phyloP scores from a whole-genome alignment of 768 basidiomycete genomes.

The Collybiopsis confluens region DNA sequence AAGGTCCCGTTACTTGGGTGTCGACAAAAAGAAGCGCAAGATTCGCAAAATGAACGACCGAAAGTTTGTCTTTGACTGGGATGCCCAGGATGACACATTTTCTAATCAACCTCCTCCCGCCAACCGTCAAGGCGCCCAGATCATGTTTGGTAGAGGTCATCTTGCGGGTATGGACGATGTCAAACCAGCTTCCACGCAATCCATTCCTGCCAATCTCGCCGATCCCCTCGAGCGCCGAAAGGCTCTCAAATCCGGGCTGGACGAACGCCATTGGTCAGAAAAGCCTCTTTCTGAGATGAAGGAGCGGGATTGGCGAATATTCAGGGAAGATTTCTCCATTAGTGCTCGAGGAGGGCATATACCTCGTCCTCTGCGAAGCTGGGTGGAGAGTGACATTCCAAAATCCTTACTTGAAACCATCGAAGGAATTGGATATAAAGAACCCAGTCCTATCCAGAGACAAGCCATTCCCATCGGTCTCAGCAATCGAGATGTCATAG shows the following conservation, averaged over 20 bases:
- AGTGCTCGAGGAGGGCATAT: slow-evolving; percentile 90
- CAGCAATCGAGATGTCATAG: slow-evolving; percentile 95
- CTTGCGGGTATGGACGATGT: slow-evolving; percentile 83
- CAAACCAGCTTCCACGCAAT: slow-evolving; percentile 27
- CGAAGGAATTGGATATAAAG: slow-evolving; percentile 91
- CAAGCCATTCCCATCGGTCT: slow-evolving; percentile 99
- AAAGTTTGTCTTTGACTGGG: slow-evolving; percentile 99
- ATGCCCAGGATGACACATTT: slow-evolving; percentile 92
- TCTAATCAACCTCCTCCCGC: slow-evolving; percentile 70
- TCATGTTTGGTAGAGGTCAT: slow-evolving; percentile 85
- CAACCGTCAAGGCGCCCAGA: slow-evolving; percentile 75
- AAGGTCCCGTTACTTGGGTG: slow-evolving; percentile 91
- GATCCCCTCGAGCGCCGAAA: slow-evolving; percentile 81
- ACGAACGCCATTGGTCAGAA: slow-evolving; percentile 97
- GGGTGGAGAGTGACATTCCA: slow-evolving; percentile 87
- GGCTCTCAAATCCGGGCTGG: slow-evolving; percentile 76
- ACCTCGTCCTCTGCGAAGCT: slow-evolving; percentile 89
- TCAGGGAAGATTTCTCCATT: slow-evolving; percentile 97
- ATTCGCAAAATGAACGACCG: slow-evolving; percentile 93
- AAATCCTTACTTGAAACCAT: slow-evolving; percentile 75
- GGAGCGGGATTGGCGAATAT: slow-evolving; percentile 98
- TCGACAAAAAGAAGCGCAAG: slow-evolving; percentile 91
- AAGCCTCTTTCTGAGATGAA: slow-evolving; percentile 91
- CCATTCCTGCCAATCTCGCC: slow-evolving; percentile 50
- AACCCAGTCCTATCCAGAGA: slow-evolving; percentile 94